phyloP scores from a whole-genome alignment of 1,139 yeast genomes.

The Scheffersomyces cryptocercus region DNA sequence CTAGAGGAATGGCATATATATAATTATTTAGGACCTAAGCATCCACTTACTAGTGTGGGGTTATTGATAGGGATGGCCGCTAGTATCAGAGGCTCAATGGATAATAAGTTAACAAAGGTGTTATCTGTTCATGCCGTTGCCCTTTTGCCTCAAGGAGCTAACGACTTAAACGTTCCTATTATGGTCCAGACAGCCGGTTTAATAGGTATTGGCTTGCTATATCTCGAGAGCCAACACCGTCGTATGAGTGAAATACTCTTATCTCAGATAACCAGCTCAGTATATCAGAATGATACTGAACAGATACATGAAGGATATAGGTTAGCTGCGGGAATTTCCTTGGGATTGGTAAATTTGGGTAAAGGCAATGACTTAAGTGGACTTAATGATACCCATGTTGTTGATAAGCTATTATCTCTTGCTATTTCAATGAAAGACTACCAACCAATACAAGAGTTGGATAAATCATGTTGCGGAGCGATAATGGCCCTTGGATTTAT shows the following conservation, averaged over 20 bases:
- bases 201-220: slow-evolving; percentile 84
- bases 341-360: slow-evolving; percentile 87
- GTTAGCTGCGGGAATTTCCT: slow-evolving; percentile 82
- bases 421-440: slow-evolving; percentile 68
- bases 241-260: slow-evolving; percentile 83
- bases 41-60: slow-evolving; percentile 82
- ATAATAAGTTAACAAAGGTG: slow-evolving; percentile 84
- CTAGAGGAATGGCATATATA: slow-evolving; percentile 97
- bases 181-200: slow-evolving; percentile 91
- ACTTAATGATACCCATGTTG: slow-evolving; percentile 66
- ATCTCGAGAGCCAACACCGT: slow-evolving; percentile 75
- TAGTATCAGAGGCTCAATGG: slow-evolving; percentile 80
- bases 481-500: slow-evolving; percentile 74
- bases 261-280: slow-evolving; percentile 61
- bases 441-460: slow-evolving; percentile 64
- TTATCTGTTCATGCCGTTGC: slow-evolving; percentile 94
- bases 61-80: slow-evolving; percentile 91
- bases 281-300: slow-evolving; percentile 57
- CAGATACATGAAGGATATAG: slow-evolving; percentile 80
- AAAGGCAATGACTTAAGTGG: slow-evolving; percentile 67
- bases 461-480: slow-evolving; percentile 81
- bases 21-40: slow-evolving; percentile 90
- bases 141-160: slow-evolving; percentile 85
- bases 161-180: slow-evolving; percentile 80
- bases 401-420: slow-evolving; percentile 62